A percentile compares a stretch with the other conserved stretches of the same genome.
These are phyloP conservation scores for Phytopythium kandeliae DNA, from an alignment of 352 stramenopile genomes.

Conservation along the genomic window DNA sequence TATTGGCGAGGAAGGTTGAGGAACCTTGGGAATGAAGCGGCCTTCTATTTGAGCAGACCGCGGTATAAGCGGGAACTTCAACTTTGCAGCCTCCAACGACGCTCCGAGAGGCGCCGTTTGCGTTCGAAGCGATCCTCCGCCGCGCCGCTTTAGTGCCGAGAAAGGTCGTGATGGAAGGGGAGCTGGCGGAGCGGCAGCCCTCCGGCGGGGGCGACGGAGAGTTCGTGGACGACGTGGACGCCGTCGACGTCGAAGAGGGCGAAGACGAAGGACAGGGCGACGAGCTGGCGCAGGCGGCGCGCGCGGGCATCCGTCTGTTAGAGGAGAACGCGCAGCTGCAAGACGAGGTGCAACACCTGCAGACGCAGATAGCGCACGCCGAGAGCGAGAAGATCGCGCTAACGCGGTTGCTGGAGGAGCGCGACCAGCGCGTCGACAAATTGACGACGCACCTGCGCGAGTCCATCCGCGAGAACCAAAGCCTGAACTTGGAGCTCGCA, in stretches of 20 bases:
- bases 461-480: constrained; percentile 54
- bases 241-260: constrained; percentile 11
- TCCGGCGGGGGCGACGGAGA: background rate
- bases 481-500: constrained; percentile 36
- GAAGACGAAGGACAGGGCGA: constrained; percentile 28
- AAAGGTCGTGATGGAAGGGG: background rate
- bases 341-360: constrained; percentile 46
- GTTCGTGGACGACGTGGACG: background rate
- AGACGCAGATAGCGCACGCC: constrained; percentile 28
- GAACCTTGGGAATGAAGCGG: background rate
- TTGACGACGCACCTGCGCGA: constrained; percentile 42
- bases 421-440: constrained; percentile 26
- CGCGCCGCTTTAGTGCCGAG: background rate
- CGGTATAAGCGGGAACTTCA: constrained; percentile 1
- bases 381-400: constrained; percentile 34
- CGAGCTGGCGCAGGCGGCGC: constrained; percentile 49
- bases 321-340: constrained; percentile 67
- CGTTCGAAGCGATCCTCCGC: background rate
- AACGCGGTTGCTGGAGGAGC: constrained; percentile 29
- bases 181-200: background rate
- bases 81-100: background rate
- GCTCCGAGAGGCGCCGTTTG: no score
- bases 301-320: constrained; percentile 58
- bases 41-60: background rate
- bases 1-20: background rate